Conservation (phyloP, 2,329 filamentous ascomycete species). For the Parafenestella ontariensis region DNA sequence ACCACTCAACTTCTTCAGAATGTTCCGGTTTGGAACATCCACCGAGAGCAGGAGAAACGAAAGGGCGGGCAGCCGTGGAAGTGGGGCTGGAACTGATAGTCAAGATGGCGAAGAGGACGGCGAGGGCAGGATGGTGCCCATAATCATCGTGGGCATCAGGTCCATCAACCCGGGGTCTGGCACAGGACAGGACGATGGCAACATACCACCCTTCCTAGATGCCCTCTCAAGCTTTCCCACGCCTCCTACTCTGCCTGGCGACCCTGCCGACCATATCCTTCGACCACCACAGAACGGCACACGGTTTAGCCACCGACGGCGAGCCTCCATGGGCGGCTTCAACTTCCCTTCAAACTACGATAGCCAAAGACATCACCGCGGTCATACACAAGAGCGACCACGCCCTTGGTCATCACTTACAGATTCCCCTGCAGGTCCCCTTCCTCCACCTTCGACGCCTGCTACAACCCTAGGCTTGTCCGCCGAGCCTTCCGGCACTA, state of each 20-base stretch:
- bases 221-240: conserved; percentile 58
- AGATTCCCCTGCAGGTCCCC: conserved; percentile 65
- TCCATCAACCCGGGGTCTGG: conserved; percentile 65
- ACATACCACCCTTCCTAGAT: conserved; percentile 59
- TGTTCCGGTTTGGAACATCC: conserved; percentile 70
- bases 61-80: conserved; percentile 33
- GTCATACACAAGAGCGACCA: conserved; percentile 47
- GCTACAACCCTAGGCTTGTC: conserved; percentile 64
- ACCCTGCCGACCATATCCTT: conserved; percentile 58
- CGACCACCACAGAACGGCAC: conserved; percentile 63
- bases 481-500: conserved; percentile 61
- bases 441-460: conserved; percentile 69
- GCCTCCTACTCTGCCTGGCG: conserved; percentile 55
- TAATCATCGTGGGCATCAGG: conserved; percentile 73
- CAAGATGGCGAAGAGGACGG: conserved; percentile 49
- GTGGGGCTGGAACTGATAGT: conserved; percentile 23
- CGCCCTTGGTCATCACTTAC: conserved; percentile 55
- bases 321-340: conserved; percentile 62
- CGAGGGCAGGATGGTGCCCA: conserved; percentile 67
- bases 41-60: conserved; percentile 27
- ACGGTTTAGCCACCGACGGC: conserved; percentile 61
- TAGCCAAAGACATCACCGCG: conserved; percentile 60
- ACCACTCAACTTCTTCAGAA: conserved; percentile 71
- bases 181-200: conserved; percentile 51
- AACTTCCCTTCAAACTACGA: conserved; percentile 61